Evolutionary conservation across 169 alveolate genomes (phyloP).

Genomic region (Condylostoma magnum): DNA sequence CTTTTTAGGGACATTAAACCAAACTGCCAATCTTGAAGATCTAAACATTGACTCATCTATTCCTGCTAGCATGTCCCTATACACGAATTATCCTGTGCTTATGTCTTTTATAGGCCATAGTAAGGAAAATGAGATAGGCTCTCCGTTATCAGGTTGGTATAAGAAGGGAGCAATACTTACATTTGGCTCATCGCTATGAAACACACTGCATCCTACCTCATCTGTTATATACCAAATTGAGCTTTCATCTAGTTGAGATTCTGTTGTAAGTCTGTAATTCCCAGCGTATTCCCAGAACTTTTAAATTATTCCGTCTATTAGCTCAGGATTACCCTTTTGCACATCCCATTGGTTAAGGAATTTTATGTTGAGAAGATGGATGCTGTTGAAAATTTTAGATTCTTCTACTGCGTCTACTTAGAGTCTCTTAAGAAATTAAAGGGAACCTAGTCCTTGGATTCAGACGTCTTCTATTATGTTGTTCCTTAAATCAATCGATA

Average conservation of each 20-base stretch:
- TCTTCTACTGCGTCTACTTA: neutral
- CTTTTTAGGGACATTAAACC: slow-evolving; percentile 74
- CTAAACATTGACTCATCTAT: slow-evolving; percentile 65
- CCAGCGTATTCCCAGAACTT: slow-evolving; percentile 64
- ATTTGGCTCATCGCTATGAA: slow-evolving; percentile 77
- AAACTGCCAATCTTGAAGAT: slow-evolving; percentile 67
- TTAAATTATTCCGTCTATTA: slow-evolving; percentile 46
- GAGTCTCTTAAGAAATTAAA: neutral
- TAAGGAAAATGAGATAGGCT: slow-evolving; percentile 58
- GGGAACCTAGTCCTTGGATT: neutral
- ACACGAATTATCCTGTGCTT: slow-evolving; percentile 43
- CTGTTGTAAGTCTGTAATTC: slow-evolving; percentile 64
- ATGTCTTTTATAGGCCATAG: slow-evolving; percentile 66
- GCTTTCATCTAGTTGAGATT: slow-evolving; percentile 61
- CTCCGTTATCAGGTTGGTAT: slow-evolving; percentile 53
- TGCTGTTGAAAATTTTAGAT: neutral
- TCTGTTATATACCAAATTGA: slow-evolving; percentile 74
- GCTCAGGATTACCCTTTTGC: slow-evolving; percentile 29
- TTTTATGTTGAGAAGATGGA: neutral
- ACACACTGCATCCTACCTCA: slow-evolving; percentile 69
- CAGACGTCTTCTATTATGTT: neutral
- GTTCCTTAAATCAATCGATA: neutral
- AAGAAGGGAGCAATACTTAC: slow-evolving; percentile 66
- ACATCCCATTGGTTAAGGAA: slow-evolving; percentile 22
- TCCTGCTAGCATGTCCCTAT: slow-evolving; percentile 70